phyloP scores from a whole-genome alignment of 371 early-diverging fungal species.

The Mucor mucedo region DNA sequence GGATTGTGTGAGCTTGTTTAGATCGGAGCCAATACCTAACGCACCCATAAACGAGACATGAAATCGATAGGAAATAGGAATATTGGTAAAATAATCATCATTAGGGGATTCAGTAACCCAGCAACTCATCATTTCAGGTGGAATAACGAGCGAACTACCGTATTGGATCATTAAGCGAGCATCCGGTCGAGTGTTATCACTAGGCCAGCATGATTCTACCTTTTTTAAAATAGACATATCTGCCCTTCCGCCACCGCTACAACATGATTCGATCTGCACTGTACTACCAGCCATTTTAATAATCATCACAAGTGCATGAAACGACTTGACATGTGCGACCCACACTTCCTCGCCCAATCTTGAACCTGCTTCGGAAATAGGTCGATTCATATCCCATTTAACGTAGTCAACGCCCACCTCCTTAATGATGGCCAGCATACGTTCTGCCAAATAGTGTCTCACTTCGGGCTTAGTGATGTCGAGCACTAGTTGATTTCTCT shows the following conservation, averaged over 20 bases:
- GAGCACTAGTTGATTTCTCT: slow-evolving; percentile 44
- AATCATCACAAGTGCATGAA: slow-evolving; percentile 27
- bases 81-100: slow-evolving; percentile 13
- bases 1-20: slow-evolving; percentile 15
- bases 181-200: slow-evolving; percentile 47
- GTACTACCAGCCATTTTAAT: slow-evolving; percentile 31
- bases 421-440: slow-evolving; percentile 14
- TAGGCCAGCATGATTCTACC: slow-evolving; percentile 42
- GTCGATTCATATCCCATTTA: slow-evolving; percentile 58
- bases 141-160: slow-evolving; percentile 42
- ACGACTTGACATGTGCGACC: slow-evolving; percentile 25
- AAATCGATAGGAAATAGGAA: slow-evolving; percentile 46
- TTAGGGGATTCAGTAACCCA: slow-evolving; percentile 43
- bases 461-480: slow-evolving; percentile 41
- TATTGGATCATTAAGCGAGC: slow-evolving; percentile 45
- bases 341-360: slow-evolving; percentile 27
- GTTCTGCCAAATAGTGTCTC: slow-evolving; percentile 21
- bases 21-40: slow-evolving; percentile 38
- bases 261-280: slow-evolving; percentile 45
- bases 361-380: slow-evolving; percentile 36
- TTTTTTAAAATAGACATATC: slow-evolving; percentile 32
- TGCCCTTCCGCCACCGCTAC: slow-evolving; percentile 53
- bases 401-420: slow-evolving; percentile 42
- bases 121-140: slow-evolving; percentile 39
- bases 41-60: slow-evolving; percentile 48